These are phyloP conservation scores for Ophiostoma ips DNA, from an alignment of 2,329 filamentous ascomycete species.

Conservation along the genomic window DNA sequence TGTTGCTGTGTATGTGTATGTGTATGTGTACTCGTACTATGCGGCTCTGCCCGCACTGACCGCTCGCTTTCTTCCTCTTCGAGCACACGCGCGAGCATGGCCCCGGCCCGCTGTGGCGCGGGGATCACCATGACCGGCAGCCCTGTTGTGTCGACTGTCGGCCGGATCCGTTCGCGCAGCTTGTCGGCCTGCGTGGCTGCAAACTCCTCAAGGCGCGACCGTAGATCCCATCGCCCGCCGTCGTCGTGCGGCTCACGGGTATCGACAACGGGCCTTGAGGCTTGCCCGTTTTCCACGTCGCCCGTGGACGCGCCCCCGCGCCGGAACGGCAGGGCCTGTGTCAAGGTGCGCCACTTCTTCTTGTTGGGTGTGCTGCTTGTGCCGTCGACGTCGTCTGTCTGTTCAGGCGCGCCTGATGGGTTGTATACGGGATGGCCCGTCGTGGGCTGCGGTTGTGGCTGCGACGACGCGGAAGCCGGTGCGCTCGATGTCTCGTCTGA, in stretches of 20 bases:
- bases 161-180: slow-evolving; percentile 40
- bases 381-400: too few relatives aligned
- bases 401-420: background rate
- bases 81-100: slow-evolving; percentile 40
- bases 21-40: too few relatives aligned
- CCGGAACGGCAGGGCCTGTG: slow-evolving; percentile 20
- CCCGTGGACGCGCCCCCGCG: slow-evolving; percentile 3
- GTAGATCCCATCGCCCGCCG: slow-evolving; percentile 38
- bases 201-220: slow-evolving; percentile 44
- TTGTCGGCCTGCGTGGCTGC: slow-evolving; percentile 46
- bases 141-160: slow-evolving; percentile 38
- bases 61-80: slow-evolving; percentile 33
- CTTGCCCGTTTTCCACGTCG: background rate
- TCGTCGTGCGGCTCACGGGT: slow-evolving; percentile 9
- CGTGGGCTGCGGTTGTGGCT: slow-evolving; percentile 21
- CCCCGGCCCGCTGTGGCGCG: slow-evolving; percentile 43
- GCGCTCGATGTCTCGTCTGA: slow-evolving; percentile 1
- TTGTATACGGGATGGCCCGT: slow-evolving; percentile 10
- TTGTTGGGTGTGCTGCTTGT: too few relatives aligned
- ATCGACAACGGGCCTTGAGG: background rate
- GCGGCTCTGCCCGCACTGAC: background rate
- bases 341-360: slow-evolving; percentile 20
- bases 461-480: slow-evolving; percentile 7
- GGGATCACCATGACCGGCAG: slow-evolving; percentile 48
- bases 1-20: background rate